A percentile compares a stretch with the other conserved stretches of the same genome.
These are phyloP conservation scores for Strobilomyces dryophilus DNA, from an alignment of 768 basidiomycete species.

Conservation along the genomic window DNA sequence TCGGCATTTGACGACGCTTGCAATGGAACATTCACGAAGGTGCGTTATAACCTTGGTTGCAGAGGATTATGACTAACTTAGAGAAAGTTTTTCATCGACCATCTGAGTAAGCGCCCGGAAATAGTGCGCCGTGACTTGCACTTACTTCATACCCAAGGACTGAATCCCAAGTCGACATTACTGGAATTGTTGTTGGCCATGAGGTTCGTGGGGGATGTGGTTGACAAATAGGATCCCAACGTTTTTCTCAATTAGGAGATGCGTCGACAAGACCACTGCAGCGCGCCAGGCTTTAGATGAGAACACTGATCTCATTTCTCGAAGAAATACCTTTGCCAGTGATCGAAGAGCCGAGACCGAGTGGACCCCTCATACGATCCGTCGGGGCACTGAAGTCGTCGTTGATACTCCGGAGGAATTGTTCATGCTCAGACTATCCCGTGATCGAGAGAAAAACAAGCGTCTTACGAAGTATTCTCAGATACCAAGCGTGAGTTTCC, in stretches of 20 bases:
- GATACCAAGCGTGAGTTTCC: slow-evolving; percentile 14
- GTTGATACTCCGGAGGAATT: slow-evolving; percentile 4
- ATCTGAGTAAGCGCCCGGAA: slow-evolving; percentile 18
- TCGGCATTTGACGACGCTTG: slow-evolving; percentile 17
- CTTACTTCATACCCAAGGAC: slow-evolving; percentile 11
- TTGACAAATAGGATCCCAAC: not conserved
- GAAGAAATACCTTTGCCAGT: slow-evolving; percentile 11
- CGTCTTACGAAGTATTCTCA: slow-evolving; percentile 10
- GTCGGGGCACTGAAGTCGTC: slow-evolving; percentile 13
- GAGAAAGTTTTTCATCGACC: slow-evolving; percentile 27
- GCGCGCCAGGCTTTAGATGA: slow-evolving; percentile 12
- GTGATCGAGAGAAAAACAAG: not conserved
- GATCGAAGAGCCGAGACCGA: not conserved
- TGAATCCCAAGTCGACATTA: slow-evolving; percentile 21
- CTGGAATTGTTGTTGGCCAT: slow-evolving; percentile 17
- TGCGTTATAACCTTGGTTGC: not conserved
- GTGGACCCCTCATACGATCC: slow-evolving; percentile 5
- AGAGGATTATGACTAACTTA: not conserved
- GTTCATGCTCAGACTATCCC: not conserved
- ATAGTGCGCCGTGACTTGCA: not conserved
- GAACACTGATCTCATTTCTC: slow-evolving; percentile 3
- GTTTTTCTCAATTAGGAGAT: slow-evolving; percentile 4
- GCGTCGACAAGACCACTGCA: slow-evolving; percentile 15
- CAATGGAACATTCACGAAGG: slow-evolving; percentile 21
- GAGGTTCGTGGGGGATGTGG: slow-evolving; percentile 15